Evolutionary conservation across 2,329 filamentous ascomycete genomes (phyloP), one percentile per base, ranked within the genome.

Genomic region (Cladobotryum mycophilum): DNA sequence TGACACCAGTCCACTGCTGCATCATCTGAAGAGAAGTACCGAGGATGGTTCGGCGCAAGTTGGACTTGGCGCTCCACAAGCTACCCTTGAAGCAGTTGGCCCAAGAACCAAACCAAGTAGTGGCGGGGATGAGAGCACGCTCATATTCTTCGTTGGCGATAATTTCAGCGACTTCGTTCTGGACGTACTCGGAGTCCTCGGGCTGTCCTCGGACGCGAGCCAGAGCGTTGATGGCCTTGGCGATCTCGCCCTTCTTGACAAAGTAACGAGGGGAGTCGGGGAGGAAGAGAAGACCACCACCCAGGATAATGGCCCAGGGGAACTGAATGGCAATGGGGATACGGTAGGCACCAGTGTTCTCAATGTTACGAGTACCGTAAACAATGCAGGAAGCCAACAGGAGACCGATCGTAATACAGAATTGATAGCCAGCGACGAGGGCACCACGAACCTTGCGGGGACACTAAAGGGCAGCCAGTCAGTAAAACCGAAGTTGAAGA

Each of bases 91-190:
- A 82, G 76, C 81, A 84, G 64, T 77, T 80, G 58, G 73, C 68
- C 89, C 89, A 95, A 63, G 76, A 79, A 60, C 73, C 73, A 65
- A 84, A 74, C 76, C 84, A 89, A 60, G 79, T 78, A 58, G 74
- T 75, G 58, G 76, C 69, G 56, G 86, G 85, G 53, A 87, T 84
- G 53, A 85, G 72, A 45, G 80, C 73, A 60, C 84, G 76, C 76
- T 95, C 90, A 66, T 92, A 90, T 71, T 88, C 87, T 70, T 92
- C 81, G 76, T 95, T 95, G 74, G 89, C 89, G 53, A 93, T 78
- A 58, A 96, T 89, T 73, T 95, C 89, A 41, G 86, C 80, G 42
- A 95, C 78, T 71, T 95, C 89, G 55, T 81, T 73, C 71, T 86
- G 81, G 70, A 95, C 84, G 68, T 81, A 90, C 55, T 86, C 79